phyloP scores from a whole-genome alignment of 495 filamentous ascomycete species.

The Podospora anserina region DNA sequence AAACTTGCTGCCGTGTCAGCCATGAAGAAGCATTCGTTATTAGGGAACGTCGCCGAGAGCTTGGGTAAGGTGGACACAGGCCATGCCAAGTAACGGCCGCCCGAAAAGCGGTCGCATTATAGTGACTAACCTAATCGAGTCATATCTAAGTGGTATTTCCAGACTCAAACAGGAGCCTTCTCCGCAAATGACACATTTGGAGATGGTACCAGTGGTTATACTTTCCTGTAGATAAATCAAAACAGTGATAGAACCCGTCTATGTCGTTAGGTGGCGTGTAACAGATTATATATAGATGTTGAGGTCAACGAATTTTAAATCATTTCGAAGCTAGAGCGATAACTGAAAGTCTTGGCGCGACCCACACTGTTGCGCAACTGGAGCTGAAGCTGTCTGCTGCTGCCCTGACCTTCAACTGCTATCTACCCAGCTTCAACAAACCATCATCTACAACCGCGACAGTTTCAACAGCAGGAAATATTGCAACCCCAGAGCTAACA shows the following conservation, averaged over 20 bases:
- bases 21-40: not conserved
- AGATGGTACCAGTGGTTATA: too few relatives aligned
- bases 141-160: not conserved
- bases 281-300: too few relatives aligned
- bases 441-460: not conserved
- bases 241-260: too few relatives aligned
- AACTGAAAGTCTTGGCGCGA: not conserved
- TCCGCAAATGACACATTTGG: too few relatives aligned
- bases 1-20: not conserved
- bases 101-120: not conserved
- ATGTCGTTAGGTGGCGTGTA: too few relatives aligned
- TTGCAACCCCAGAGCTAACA: conserved; percentile 15
- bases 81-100: not conserved
- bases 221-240: too few relatives aligned
- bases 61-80: conserved; percentile 1
- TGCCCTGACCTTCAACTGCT: not conserved
- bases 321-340: too few relatives aligned
- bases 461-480: not conserved
- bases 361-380: not conserved
- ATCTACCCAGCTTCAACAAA: not conserved
- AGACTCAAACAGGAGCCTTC: not conserved
- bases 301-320: too few relatives aligned
- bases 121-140: not conserved
- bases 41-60: conserved; percentile 6
- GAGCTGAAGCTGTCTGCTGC: too few relatives aligned